Base-by-base conservation (phyloP, 345 rosid species). In the Moringa oleifera region DNA sequence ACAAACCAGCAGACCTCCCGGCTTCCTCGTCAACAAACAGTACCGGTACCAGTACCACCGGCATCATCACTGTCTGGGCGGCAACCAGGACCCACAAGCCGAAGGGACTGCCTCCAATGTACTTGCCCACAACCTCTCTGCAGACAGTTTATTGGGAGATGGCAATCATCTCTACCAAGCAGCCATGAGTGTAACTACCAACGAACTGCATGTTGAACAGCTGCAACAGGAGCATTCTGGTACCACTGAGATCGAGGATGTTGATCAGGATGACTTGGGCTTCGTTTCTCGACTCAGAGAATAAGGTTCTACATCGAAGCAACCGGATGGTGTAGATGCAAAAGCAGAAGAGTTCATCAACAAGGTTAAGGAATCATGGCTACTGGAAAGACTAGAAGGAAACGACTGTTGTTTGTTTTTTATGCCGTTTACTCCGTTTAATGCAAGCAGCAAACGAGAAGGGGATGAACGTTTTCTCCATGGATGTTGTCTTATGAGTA, bases 291-390 rank as follows among this genome's bases (percentile, higher is more conserved):
- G n/a, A n/a, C 33, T 3, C 3, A 28, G 33, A 28, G 5, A 28
- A 28, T 28, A 28, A 28, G 3, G 5, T 28, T 28, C 33, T 8
- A 28, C 3, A 28, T 28, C 33, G 9, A 0, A 25, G 17, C 51
- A 23, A 63, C 22, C 59, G 57, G 13, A 59, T n/a, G 75, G 33
- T 25, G 64, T 71, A 11, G 75, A 71, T 18, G 75, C 68, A 15
- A 66, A 23, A 25, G 75, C 75, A 2, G 71, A 71, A 56, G 71
- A 62, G 8, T 71, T 61, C 46, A 71, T 66, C 45, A 28, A 18
- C 15, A 16, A n/a, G 18, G 1, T 15, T 10, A 56, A 45, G 25
- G 52, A 66, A 46, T 1, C 15, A 24, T 61, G 59, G 75, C 51
- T 19, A 18, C 54, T 71, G 6, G 75, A 71, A 25, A 66, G 21